phyloP scores from a whole-genome alignment of 2,329 filamentous ascomycete species.

The Macrophomina pseudophaseolina region DNA sequence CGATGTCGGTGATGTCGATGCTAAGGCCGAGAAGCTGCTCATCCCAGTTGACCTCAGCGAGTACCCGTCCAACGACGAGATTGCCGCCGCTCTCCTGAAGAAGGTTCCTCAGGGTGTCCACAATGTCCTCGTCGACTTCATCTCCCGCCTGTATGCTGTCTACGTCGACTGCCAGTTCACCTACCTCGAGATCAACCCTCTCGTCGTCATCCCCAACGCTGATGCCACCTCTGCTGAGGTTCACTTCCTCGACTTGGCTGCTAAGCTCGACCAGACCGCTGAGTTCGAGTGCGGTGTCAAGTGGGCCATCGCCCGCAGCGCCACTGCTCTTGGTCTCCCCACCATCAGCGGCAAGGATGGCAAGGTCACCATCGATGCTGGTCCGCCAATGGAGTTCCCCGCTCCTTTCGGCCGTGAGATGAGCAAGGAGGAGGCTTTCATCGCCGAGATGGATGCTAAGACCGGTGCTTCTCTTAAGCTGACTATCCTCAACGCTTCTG shows the following conservation, averaged over 20 bases:
- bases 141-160: conserved; percentile 95
- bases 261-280: conserved; percentile 98
- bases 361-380: conserved; percentile 93
- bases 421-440: conserved; percentile 98
- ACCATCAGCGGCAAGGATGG: conserved; percentile 63
- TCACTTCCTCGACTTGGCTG: conserved; percentile 97
- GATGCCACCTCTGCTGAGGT: conserved; percentile 91
- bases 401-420: conserved; percentile 98
- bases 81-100: conserved; percentile 81
- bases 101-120: conserved; percentile 95
- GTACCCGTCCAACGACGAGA: conserved; percentile 95
- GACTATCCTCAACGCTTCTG: conserved; percentile 88
- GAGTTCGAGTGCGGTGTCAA: conserved; percentile 99
- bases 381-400: conserved; percentile 98
- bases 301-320: conserved; percentile 95
- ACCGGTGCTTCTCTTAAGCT: conserved; percentile 98
- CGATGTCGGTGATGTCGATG: conserved; percentile 98
- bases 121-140: conserved; percentile 99
- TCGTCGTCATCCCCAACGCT: conserved; percentile 95
- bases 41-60: conserved; percentile 93
- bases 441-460: conserved; percentile 98
- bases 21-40: conserved; percentile 97
- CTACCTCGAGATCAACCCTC: conserved; percentile 99
- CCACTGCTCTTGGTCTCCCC: conserved; percentile 84
- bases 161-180: conserved; percentile 99